phyloP scores from a whole-genome alignment of 2,329 filamentous ascomycete species.

The Alternaria ventricosa region DNA sequence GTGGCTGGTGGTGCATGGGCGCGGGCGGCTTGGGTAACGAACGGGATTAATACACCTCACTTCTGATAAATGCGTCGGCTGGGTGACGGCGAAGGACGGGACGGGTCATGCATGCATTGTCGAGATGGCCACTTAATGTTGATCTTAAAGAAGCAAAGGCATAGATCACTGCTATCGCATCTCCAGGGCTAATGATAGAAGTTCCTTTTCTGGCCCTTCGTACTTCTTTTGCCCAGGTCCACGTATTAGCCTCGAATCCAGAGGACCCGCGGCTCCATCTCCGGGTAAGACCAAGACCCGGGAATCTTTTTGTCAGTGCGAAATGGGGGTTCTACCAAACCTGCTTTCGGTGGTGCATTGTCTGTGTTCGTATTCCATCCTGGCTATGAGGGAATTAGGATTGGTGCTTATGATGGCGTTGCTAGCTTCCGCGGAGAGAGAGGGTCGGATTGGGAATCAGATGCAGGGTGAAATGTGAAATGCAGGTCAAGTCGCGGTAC shows the following conservation, averaged over 20 bases:
- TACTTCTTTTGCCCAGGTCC: background rate
- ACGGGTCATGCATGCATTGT: background rate
- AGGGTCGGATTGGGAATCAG: background rate
- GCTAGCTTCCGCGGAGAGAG: background rate
- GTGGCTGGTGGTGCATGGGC: background rate
- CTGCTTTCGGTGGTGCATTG: background rate
- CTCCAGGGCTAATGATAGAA: background rate
- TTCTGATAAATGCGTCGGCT: conserved; percentile 1
- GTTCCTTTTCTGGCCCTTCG: background rate
- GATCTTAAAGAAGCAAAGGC: background rate
- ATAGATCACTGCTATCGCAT: background rate
- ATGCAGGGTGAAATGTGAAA: background rate
- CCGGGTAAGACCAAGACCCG: background rate
- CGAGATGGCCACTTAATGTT: background rate
- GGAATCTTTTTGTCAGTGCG: background rate
- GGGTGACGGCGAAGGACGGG: conserved; percentile 1
- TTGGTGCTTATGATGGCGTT: background rate
- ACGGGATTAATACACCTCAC: background rate
- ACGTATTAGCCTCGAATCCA: background rate
- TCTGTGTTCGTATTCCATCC: background rate
- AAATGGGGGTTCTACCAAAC: background rate
- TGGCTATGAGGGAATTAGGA: background rate
- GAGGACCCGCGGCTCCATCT: background rate
- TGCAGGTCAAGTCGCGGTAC: background rate
- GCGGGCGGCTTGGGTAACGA: background rate